Evolutionary conservation across 352 stramenopile species (phyloP).

Genomic region (Pythium vanterpoolii): DNA sequence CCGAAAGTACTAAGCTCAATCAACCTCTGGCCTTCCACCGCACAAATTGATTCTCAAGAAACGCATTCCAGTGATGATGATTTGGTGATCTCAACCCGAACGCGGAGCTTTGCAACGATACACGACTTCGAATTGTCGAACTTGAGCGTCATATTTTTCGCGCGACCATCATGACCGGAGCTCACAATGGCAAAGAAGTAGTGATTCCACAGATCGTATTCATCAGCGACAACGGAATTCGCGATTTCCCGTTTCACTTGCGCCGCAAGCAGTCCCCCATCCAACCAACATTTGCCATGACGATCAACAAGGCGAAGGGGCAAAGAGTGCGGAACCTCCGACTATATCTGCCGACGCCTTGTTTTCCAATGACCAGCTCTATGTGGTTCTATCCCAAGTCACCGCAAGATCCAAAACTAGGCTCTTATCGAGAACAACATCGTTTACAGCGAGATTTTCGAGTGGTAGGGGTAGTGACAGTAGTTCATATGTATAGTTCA

Average conservation of each 20-base stretch:
- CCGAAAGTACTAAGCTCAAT: too few species aligned
- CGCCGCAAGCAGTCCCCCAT: conserved; percentile 17
- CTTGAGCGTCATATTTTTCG: conserved; percentile 24
- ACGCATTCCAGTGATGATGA: too few species aligned
- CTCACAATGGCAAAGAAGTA: conserved; percentile 10
- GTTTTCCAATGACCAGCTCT: conserved; percentile 24
- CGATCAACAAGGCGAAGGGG: conserved; percentile 25
- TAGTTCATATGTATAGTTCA: too few species aligned
- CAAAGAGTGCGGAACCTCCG: conserved; percentile 18
- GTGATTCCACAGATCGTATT: neutral
- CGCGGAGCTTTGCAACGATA: conserved; percentile 17
- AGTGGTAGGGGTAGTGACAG: too few species aligned
- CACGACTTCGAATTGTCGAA: conserved; percentile 20
- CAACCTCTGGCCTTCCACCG: too few species aligned
- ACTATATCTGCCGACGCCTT: conserved; percentile 9
- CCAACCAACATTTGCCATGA: conserved; percentile 16
- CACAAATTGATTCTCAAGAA: too few species aligned
- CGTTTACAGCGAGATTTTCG: conserved; percentile 3
- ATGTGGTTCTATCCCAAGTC: conserved; percentile 22
- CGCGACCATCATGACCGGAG: conserved; percentile 31
- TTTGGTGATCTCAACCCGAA: too few species aligned
- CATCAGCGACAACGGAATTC: neutral
- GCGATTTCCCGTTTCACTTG: conserved; percentile 10
- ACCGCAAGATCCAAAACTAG: conserved; percentile 12
- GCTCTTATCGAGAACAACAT: conserved; percentile 21